These are phyloP conservation scores for Rhynchospora breviuscula DNA, from an alignment of 176 grass and related monocot genomes.

Conservation along the genomic window DNA sequence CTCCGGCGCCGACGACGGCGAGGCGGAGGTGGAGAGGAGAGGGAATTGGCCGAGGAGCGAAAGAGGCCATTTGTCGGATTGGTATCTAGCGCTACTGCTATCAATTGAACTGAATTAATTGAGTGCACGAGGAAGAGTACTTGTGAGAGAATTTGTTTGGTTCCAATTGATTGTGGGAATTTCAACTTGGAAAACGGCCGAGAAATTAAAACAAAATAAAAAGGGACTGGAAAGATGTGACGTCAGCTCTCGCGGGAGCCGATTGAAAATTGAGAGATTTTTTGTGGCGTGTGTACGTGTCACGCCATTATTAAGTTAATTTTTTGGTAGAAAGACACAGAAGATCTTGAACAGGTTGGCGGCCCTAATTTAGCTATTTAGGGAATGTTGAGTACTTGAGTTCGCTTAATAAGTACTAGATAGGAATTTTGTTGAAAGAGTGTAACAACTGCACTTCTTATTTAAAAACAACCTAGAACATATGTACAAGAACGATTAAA, in stretches of 20 bases:
- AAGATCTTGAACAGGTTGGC: not conserved
- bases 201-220: not conserved
- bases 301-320: not conserved
- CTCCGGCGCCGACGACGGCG: conserved; percentile 68
- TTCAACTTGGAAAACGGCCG: conserved; percentile 1
- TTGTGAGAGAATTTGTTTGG: not conserved
- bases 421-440: no score
- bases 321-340: not conserved
- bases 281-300: no score
- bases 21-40: conserved; percentile 29
- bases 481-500: no score
- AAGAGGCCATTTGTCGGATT: not conserved
- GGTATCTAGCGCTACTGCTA: no score
- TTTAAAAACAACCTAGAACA: no score
- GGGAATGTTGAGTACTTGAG: not conserved
- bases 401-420: not conserved
- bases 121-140: not conserved
- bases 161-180: conserved; percentile 1
- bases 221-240: not conserved
- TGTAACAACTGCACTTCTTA: no score
- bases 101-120: not conserved
- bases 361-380: not conserved
- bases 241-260: conserved; percentile 6
- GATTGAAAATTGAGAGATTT: not conserved
- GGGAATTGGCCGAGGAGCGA: conserved; percentile 10